A percentile compares a stretch with the other conserved stretches of the same genome.
These are phyloP conservation scores for Bipolaris bicolor DNA, from an alignment of 2,329 filamentous ascomycete species.

Conservation along the genomic window DNA sequence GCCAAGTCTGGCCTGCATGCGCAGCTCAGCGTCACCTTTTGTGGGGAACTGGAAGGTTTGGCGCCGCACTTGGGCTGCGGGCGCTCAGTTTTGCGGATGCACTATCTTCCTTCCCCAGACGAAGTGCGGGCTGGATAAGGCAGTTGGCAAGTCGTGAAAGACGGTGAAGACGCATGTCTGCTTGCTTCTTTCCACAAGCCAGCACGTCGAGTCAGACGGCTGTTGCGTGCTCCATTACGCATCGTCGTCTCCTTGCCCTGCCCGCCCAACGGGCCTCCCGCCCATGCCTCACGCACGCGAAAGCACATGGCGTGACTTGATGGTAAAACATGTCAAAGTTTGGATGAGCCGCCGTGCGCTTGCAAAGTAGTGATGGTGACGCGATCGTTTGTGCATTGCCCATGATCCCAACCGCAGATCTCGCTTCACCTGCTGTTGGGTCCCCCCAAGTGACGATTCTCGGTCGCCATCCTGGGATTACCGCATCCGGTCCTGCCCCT, in stretches of 20 bases:
- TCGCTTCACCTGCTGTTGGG: slow-evolving; percentile 27
- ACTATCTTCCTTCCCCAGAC: slow-evolving; percentile 37
- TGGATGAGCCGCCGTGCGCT: slow-evolving; percentile 8
- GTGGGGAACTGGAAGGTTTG: slow-evolving; percentile 38
- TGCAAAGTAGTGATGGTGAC: slow-evolving; percentile 13
- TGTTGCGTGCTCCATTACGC: slow-evolving; percentile 17
- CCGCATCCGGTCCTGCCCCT: slow-evolving; percentile 22
- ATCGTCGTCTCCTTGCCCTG: slow-evolving; percentile 8
- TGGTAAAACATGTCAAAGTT: slow-evolving; percentile 17
- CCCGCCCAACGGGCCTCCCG: slow-evolving; percentile 9
- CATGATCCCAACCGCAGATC: slow-evolving; percentile 25
- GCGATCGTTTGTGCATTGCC: slow-evolving; percentile 13
- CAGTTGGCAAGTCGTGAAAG: slow-evolving; percentile 26
- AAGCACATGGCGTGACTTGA: slow-evolving; percentile 13
- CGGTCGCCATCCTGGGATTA: slow-evolving; percentile 11
- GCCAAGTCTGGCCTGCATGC: slow-evolving; percentile 29
- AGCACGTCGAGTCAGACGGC: slow-evolving; percentile 9
- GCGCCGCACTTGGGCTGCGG: slow-evolving; percentile 29
- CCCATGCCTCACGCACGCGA: slow-evolving; percentile 3
- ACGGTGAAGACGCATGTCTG: slow-evolving; percentile 28
- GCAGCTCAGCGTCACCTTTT: slow-evolving; percentile 44
- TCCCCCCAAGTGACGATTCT: slow-evolving; percentile 11
- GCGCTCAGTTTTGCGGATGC: slow-evolving; percentile 38
- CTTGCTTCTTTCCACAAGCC: slow-evolving; percentile 25
- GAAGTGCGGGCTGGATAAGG: slow-evolving; percentile 27